Evolutionary conservation across 306 rosid genomes (phyloP).

Genomic region (Gastrolobium villosum): DNA sequence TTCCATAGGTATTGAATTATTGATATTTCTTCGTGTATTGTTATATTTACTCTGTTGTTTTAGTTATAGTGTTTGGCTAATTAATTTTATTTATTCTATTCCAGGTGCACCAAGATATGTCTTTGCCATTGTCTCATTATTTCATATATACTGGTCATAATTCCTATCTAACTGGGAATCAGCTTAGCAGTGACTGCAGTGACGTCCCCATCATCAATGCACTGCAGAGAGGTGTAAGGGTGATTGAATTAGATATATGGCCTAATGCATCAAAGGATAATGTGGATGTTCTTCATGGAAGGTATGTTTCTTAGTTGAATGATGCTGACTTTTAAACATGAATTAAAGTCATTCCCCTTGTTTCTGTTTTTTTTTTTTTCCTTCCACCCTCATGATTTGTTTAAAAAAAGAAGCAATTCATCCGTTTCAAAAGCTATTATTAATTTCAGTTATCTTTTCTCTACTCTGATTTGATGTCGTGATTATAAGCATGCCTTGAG

Average conservation of each 20-base stretch:
- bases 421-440: not conserved
- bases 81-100: constrained; percentile 33
- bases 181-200: constrained; percentile 95
- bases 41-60: constrained; percentile 3
- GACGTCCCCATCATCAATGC: constrained; percentile 84
- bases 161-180: constrained; percentile 95
- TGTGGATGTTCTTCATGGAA: constrained; percentile 92
- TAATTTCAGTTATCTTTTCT: constrained; percentile 24
- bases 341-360: not conserved
- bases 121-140: constrained; percentile 85
- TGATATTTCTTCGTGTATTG: not conserved
- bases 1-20: constrained; percentile 1
- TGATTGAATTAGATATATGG: constrained; percentile 95
- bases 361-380: not conserved
- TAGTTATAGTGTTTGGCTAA: constrained; percentile 33
- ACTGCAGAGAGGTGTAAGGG: constrained; percentile 86
- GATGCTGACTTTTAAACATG: constrained; percentile 15
- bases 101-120: constrained; percentile 93
- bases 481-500: constrained; percentile 17
- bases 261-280: constrained; percentile 80
- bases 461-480: constrained; percentile 4
- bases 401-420: not conserved
- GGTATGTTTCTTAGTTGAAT: constrained; percentile 50
- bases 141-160: constrained; percentile 92
- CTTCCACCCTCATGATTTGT: not conserved